A percentile compares a stretch with the other conserved stretches of the same genome.
Conservation (phyloP, 129 eudicot genomes). For the Artemisia tridentata region DNA sequence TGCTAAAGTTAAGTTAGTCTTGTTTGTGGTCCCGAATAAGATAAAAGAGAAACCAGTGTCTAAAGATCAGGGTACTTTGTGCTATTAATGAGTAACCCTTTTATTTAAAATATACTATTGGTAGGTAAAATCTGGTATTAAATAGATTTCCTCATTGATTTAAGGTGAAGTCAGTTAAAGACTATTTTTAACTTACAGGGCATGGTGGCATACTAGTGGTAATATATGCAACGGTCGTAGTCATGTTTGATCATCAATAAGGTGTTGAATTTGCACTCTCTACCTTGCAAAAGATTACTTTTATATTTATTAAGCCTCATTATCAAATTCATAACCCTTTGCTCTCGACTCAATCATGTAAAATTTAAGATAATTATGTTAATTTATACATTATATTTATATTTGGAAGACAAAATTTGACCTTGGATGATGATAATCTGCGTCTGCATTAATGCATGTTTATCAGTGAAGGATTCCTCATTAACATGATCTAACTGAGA, state of each 20-base stretch:
- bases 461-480: background rate
- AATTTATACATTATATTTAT: background rate
- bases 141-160: background rate
- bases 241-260: background rate
- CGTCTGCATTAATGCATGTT: background rate
- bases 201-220: background rate
- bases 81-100: background rate
- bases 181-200: too few relatives aligned
- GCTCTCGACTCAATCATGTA: background rate
- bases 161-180: background rate
- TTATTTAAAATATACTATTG: background rate
- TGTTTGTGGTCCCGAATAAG: background rate
- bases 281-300: background rate
- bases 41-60: background rate
- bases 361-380: background rate
- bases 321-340: background rate
- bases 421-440: too few relatives aligned
- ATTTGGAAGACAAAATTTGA: background rate
- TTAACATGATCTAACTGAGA: background rate
- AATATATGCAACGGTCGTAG: slow-evolving; percentile 3
- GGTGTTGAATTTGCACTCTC: background rate
- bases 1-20: background rate
- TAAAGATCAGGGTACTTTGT: background rate
- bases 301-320: background rate
- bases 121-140: background rate